phyloP scores from a whole-genome alignment of 1,284 basidiomycete species.

The Puccinia triticina region DNA sequence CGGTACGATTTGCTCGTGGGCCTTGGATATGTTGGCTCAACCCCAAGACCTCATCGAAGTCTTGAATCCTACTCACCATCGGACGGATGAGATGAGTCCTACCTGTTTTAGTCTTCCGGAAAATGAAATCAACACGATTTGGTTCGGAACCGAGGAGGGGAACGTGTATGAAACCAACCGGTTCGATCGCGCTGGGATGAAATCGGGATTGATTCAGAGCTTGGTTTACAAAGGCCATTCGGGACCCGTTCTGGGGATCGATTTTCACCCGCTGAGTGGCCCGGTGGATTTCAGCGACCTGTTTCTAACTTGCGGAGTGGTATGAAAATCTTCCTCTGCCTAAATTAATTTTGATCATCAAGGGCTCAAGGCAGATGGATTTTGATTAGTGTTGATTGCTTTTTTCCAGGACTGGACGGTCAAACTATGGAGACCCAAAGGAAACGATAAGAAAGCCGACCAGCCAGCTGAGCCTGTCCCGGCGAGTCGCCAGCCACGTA shows the following conservation, averaged over 20 bases:
- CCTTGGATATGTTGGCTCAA: constrained; percentile 96
- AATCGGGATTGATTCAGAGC: constrained; percentile 87
- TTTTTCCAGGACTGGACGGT: constrained; percentile 80
- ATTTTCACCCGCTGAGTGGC: constrained; percentile 87
- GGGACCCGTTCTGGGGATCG: constrained; percentile 86
- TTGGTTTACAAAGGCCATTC: constrained; percentile 90
- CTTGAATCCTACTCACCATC: constrained; percentile 79
- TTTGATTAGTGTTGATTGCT: constrained; percentile 54
- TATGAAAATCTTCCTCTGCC: constrained; percentile 53
- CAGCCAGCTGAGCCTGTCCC: constrained; percentile 39
- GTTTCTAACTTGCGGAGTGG: constrained; percentile 82
- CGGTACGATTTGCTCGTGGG: constrained; percentile 94
- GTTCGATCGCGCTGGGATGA: constrained; percentile 91
- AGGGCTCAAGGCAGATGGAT: constrained; percentile 51
- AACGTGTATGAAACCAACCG: constrained; percentile 92
- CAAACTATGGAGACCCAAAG: constrained; percentile 83
- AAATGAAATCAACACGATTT: constrained; percentile 92
- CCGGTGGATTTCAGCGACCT: constrained; percentile 92
- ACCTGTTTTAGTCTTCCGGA: constrained; percentile 89
- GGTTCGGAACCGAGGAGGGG: constrained; percentile 96
- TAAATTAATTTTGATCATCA: too few species aligned
- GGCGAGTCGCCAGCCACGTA: constrained; percentile 16
- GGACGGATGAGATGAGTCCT: constrained; percentile 92
- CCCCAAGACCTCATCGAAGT: constrained; percentile 93
- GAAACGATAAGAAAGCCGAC: constrained; percentile 51